Base-by-base conservation (phyloP, 805 yeast species). In the Yamadazyma insecticola region DNA sequence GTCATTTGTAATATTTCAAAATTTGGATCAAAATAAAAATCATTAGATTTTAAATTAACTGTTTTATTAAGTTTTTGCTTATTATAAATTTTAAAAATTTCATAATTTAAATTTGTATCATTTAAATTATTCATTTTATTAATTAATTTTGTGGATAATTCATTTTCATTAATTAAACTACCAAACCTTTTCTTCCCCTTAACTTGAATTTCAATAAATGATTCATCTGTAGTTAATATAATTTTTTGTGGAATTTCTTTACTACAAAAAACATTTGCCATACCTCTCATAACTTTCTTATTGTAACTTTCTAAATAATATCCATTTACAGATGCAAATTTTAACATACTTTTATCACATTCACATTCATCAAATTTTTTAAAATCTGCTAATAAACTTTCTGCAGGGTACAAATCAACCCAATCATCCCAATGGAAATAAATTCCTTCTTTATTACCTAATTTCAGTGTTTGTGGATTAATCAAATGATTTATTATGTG, bases 341-440 rank as follows among this genome's bases (percentile, higher is more conserved):
- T 33, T 5, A 31, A 32, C 14, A 55, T 26, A 7, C 26, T 26
- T n/a, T 30, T 27, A 17, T 47, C 53, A 34, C 67, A 60, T 16
- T 28, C 9, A 3, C 61, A 63, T 4, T 40, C 42, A 22, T 28
- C 31, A 3, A 28, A 17, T 6, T 26, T 23, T 16, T 57, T 39
- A 19, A 40, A 47, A 9, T 32, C 21, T 13, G 40, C 37, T 12
- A 61, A 35, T 4, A 51, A 23, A 9, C 35, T 10, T 28, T 53
- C 35, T 1, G 46, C 63, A 5, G 56, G 51, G 11, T 38, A 34
- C 20, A 53, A 34, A 33, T 59, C 67, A 14, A 56, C 47, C 61
- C 64, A 60, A 38, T 61, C 64, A 36, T 61, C 67, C 67, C 67
- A 61, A 41, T 61, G 67, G 43, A 60, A 60, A 35, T 34, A 35